Percentiles rank a stretch among this genome's conserved stretches.
phyloP scores from a whole-genome alignment of 1,284 basidiomycete species.

The Cronartium quercuum region DNA sequence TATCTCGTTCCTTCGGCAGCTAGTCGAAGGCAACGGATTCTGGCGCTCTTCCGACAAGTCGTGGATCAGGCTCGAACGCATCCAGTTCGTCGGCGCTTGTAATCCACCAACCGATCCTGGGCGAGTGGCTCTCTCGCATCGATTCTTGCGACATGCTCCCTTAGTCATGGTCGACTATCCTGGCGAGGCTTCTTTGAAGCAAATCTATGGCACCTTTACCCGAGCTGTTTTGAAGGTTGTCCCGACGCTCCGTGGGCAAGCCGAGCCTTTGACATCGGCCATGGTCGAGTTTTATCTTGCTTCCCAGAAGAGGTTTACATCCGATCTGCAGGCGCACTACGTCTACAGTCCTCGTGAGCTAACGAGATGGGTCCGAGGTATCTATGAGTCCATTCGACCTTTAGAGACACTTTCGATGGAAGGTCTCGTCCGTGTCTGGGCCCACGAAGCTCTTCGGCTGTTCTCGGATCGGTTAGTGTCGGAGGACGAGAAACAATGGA shows the following conservation, averaged over 20 bases:
- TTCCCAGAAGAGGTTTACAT: slow-evolving; percentile 89
- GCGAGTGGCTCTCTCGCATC: slow-evolving; percentile 91
- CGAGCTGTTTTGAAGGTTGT: slow-evolving; percentile 92
- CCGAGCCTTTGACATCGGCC: slow-evolving; percentile 89
- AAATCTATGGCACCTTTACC: slow-evolving; percentile 99
- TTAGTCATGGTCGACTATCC: slow-evolving; percentile 99
- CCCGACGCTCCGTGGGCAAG: slow-evolving; percentile 84
- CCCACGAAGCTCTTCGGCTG: slow-evolving; percentile 90
- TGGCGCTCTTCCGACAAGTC: slow-evolving; percentile 92
- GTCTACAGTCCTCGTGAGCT: slow-evolving; percentile 98
- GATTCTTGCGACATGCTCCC: slow-evolving; percentile 95
- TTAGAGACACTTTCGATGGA: slow-evolving; percentile 84
- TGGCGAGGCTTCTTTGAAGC: slow-evolving; percentile 90
- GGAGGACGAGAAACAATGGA: slow-evolving; percentile 88
- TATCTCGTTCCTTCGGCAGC: slow-evolving; percentile 94
- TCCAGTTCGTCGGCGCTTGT: slow-evolving; percentile 98
- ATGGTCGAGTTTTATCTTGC: slow-evolving; percentile 96
- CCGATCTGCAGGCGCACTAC: slow-evolving; percentile 95
- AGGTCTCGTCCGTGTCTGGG: slow-evolving; percentile 94
- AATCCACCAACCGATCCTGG: slow-evolving; percentile 99
- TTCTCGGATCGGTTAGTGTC: slow-evolving; percentile 96
- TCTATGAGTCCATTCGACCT: slow-evolving; percentile 92
- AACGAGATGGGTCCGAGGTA: slow-evolving; percentile 93
- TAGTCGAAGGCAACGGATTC: slow-evolving; percentile 90
- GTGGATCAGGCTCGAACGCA: slow-evolving; percentile 95